phyloP scores from a whole-genome alignment of 2,329 filamentous ascomycete species.

The Fusarium dimerum region DNA sequence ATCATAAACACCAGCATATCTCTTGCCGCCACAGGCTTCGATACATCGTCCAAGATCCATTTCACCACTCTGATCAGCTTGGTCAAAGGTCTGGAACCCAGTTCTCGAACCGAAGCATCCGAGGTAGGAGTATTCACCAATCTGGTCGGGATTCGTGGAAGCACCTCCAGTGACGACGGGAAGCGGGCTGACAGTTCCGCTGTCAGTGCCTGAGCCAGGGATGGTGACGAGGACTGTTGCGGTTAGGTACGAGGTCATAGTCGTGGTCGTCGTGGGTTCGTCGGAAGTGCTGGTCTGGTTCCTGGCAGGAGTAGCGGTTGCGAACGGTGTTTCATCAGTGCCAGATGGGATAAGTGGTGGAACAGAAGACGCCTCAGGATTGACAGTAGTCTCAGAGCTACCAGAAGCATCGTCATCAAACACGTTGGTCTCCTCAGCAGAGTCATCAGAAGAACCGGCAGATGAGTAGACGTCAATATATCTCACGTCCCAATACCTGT shows the following conservation, averaged over 20 bases:
- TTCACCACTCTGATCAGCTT: constrained; percentile 27
- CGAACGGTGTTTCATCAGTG: not conserved
- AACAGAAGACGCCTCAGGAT: not conserved
- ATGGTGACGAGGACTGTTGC: constrained; percentile 32
- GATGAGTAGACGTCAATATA: constrained; percentile 51
- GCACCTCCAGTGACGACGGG: constrained; percentile 11
- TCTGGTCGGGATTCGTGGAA: constrained; percentile 33
- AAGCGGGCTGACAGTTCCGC: constrained; percentile 12
- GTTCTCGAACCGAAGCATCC: constrained; percentile 45
- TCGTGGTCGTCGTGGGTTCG: constrained; percentile 31
- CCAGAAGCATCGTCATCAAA: not conserved
- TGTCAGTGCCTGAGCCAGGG: constrained; percentile 14
- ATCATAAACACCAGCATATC: constrained; percentile 43
- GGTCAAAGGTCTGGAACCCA: constrained; percentile 38
- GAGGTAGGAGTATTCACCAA: constrained; percentile 37
- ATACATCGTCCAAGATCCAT: constrained; percentile 46
- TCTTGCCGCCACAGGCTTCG: constrained; percentile 35
- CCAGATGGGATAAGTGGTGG: not conserved
- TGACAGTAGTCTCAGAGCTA: not conserved
- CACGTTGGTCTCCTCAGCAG: not conserved
- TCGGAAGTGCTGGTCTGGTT: not conserved
- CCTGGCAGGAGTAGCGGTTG: not conserved
- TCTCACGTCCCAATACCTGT: constrained; percentile 54
- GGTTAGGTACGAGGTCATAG: constrained; percentile 15
- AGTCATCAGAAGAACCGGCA: constrained; percentile 2